Evolutionary conservation across 2,329 filamentous ascomycete species (phyloP).

Genomic region (Diaporthe aspalathi): DNA sequence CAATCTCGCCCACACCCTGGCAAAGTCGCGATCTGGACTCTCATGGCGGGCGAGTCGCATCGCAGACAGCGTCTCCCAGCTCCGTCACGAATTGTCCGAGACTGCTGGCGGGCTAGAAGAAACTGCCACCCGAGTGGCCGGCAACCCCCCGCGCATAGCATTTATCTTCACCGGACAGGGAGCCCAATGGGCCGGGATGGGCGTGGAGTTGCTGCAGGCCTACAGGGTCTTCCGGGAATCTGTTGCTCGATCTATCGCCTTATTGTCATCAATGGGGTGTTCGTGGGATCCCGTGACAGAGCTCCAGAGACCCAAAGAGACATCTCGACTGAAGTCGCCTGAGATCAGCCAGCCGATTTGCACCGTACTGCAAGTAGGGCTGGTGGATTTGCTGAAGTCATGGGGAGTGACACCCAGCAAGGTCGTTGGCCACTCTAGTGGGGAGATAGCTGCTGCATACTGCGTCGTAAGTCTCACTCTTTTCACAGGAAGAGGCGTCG

Average conservation of each 20-base stretch:
- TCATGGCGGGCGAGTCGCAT: slow-evolving; percentile 54
- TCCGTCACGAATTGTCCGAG: slow-evolving; percentile 52
- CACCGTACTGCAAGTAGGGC: slow-evolving; percentile 47
- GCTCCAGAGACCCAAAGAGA: not conserved
- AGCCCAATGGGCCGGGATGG: slow-evolving; percentile 38
- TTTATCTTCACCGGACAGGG: slow-evolving; percentile 39
- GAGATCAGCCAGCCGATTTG: slow-evolving; percentile 49
- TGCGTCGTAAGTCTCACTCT: not conserved
- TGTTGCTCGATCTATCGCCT: slow-evolving; percentile 20
- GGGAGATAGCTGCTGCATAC: slow-evolving; percentile 40
- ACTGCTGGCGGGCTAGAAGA: slow-evolving; percentile 4
- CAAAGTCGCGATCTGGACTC: slow-evolving; percentile 39
- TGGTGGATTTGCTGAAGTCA: slow-evolving; percentile 45
- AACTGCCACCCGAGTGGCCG: slow-evolving; percentile 1
- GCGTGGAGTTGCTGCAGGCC: slow-evolving; percentile 40
- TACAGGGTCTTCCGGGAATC: slow-evolving; percentile 40
- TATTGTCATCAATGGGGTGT: slow-evolving; percentile 32
- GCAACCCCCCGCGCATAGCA: slow-evolving; percentile 32
- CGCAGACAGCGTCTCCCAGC: slow-evolving; percentile 56
- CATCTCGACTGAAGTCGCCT: slow-evolving; percentile 43
- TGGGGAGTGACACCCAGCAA: slow-evolving; percentile 35
- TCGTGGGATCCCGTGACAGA: slow-evolving; percentile 37
- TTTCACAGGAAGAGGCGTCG: too few species aligned
- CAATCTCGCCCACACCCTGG: slow-evolving; percentile 62
- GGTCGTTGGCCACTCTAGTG: slow-evolving; percentile 48